Evolutionary conservation across 2,329 filamentous ascomycete species (phyloP).

Genomic region (Tolypocladium amazonense): DNA sequence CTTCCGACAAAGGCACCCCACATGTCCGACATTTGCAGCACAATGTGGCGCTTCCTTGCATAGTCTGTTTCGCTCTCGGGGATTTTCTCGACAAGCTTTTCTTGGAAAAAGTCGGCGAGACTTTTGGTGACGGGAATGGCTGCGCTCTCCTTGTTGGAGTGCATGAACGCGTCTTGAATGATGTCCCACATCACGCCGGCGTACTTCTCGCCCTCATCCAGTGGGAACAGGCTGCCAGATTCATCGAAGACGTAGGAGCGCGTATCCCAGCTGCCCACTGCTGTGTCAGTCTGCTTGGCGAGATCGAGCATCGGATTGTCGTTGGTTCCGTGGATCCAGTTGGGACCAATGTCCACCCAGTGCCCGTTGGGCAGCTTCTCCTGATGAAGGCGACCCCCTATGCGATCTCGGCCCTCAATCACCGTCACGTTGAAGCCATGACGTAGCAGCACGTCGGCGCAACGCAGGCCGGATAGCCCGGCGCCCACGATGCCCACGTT

Average conservation of each 20-base stretch:
- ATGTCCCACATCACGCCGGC: constrained; percentile 55
- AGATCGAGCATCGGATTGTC: constrained; percentile 61
- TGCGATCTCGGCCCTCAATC: constrained; percentile 54
- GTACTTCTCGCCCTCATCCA: constrained; percentile 33
- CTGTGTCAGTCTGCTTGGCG: constrained; percentile 48
- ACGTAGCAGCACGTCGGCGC: constrained; percentile 55
- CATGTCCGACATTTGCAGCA: constrained; percentile 46
- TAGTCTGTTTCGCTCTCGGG: constrained; percentile 30
- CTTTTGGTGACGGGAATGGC: constrained; percentile 37
- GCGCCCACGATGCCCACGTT: constrained; percentile 60
- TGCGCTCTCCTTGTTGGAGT: constrained; percentile 47
- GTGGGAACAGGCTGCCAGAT: constrained; percentile 38
- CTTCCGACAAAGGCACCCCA: constrained; percentile 66
- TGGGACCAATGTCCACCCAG: constrained; percentile 54
- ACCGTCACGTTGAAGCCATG: constrained; percentile 58
- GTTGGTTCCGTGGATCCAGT: constrained; percentile 68
- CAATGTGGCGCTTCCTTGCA: constrained; percentile 27
- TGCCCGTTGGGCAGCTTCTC: constrained; percentile 34
- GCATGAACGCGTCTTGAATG: constrained; percentile 55
- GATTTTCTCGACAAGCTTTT: constrained; percentile 33
- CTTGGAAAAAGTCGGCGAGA: constrained; percentile 42
- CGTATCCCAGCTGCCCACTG: constrained; percentile 36
- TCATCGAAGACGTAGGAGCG: constrained; percentile 45
- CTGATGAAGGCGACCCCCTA: constrained; percentile 56
- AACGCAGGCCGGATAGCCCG: constrained; percentile 60